Base-by-base conservation (phyloP, 148 eudicot species). In the Silene uniflora region DNA sequence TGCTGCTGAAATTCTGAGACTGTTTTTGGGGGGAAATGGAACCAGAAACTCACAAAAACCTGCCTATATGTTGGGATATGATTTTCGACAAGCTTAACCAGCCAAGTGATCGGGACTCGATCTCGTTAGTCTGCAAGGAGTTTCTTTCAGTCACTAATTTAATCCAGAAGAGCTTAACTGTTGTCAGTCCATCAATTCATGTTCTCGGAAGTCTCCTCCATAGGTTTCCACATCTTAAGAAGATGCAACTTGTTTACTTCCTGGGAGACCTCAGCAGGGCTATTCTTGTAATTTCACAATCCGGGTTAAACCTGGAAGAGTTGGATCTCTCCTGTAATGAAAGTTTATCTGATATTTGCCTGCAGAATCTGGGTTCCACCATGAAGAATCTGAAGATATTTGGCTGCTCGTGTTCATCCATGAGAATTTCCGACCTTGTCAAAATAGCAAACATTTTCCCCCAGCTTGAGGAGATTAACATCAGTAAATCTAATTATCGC, bases 71-170 rank as follows among this genome's bases (percentile, higher is more conserved):
- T 55, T 81, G 80, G 83, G 71, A 17, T 10, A 44, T 73, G 74
- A 77, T 81, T 27, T 19, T 77, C 62, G 32, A 47, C 27, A 52
- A n/a, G 35, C 63, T 67, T 11, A 22, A 77, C 54, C 27, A 73
- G n/a, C 63, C 24, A 29, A 23, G 22, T 32, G 76, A 67, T n/a
- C 65, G 22, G 44, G 80, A 77, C 21, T 68, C 80, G 2, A 5
- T 73, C 22, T 76, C 80, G 42, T 62, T 81, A 69, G 83, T 77
- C 62, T 81, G 74, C 71, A 75, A 75, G 75, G 69, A 59, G 6
- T 75, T 79, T n/a, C 78, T 74, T n/a, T 69, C 74, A 13, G 59
- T 77, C 65, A 54, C 58, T 13, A 76, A 73, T 14, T 62, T 23
- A 6, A 8, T 32, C 49, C 47, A 16, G 61, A 69, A 60, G 10